Evolutionary conservation across 2,329 filamentous ascomycete species (phyloP).

Genomic region (Beauveria rudraprayagi): DNA sequence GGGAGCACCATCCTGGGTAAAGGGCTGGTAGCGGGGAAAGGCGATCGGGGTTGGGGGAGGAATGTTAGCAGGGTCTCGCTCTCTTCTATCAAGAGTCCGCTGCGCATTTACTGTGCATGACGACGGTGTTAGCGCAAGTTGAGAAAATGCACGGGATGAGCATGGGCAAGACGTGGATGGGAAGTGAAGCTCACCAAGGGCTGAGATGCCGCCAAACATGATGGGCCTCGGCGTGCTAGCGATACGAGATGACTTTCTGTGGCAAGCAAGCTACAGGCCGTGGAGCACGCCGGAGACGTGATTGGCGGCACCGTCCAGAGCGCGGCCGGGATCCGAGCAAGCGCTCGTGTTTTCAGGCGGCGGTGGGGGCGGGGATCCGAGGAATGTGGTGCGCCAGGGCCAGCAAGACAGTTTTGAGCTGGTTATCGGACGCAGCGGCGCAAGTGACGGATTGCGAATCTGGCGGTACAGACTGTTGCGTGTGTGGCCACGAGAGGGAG

Average conservation of each 20-base stretch:
- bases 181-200: background rate
- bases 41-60: conserved; percentile 48
- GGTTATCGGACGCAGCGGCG: no score
- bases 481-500: no score
- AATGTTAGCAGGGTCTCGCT: conserved; percentile 42
- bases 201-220: conserved; percentile 6
- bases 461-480: no score
- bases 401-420: background rate
- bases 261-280: background rate
- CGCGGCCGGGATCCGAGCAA: conserved; percentile 1
- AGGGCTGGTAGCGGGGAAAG: conserved; percentile 40
- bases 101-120: background rate
- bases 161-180: background rate
- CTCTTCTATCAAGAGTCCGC: conserved; percentile 19
- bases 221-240: background rate
- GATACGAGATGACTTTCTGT: background rate
- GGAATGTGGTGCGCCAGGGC: background rate
- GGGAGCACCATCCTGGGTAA: conserved; percentile 23
- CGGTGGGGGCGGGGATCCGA: background rate
- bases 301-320: background rate
- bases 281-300: background rate
- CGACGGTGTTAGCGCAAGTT: background rate
- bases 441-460: no score
- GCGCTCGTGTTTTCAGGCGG: background rate
- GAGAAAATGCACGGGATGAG: background rate